Base-by-base conservation (phyloP, 23 red algal genomes). In the Chondrus crispus region DNA sequence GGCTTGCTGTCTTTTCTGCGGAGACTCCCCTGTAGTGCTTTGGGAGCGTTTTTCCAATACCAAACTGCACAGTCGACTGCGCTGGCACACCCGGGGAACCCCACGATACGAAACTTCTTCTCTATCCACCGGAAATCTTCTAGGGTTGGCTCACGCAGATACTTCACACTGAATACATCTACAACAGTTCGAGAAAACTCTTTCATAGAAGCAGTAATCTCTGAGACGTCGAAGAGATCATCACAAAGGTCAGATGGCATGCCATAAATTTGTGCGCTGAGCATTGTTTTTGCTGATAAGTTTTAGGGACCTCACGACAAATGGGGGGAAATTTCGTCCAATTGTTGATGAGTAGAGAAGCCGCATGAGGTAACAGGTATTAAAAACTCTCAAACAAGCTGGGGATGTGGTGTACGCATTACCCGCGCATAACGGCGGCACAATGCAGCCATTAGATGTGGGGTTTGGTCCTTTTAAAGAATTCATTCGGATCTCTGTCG, bases 21-120 rank as follows among this genome's bases (percentile, higher is more conserved):
- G 32, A 73, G 39, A 12, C 73, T 71, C n/a, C 84, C 64, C 6
- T 70, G 18, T n/a, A 73, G 48, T 4, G 84, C 84, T 8, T 70
- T 88, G 3, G 84, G 49, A 30, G 4, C 40, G 2, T 88, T 88
- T 18, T 44, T 74, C 84, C 84, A 88, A 14, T 42, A 36, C 84
- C 33, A 88, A 18, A 32, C 2, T 45, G 82, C 54, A 37, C 82
- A 75, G 46, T 74, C 82, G 7, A 87, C 6, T 7, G n/a, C 22
- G 24, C 84, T 41, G 46, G 74, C 19, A 46, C 84, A 88, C 10
- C 68, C 84, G 3, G 84, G 84, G 7, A 88, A 73, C 3, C 68
- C 36, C 24, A 62, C n/a, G 8, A 14, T 16, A 11, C 12, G 26
- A 45, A 83, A 83, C 14, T 83, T 26, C 18, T 16, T 20, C 52